These are phyloP conservation scores for Pythium rhizo-oryzae DNA, from an alignment of 352 stramenopile species.

Conservation along the genomic window DNA sequence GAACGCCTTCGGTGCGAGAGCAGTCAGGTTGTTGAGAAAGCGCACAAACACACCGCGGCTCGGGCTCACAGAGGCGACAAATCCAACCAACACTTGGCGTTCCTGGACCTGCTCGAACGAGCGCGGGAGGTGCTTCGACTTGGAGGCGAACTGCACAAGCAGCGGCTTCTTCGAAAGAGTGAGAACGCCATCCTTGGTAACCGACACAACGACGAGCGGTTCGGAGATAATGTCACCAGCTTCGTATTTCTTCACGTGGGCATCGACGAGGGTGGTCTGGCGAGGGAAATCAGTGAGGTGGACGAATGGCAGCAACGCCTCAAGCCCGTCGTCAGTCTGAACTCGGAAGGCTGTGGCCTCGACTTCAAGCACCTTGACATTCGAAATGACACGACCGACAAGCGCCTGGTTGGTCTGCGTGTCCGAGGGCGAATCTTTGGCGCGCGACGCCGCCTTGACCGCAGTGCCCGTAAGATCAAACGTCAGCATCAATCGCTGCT, in stretches of 20 bases:
- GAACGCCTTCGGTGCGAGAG: conserved; percentile 77
- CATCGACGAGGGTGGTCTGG: conserved; percentile 73
- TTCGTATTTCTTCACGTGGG: conserved; percentile 56
- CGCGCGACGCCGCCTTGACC: conserved; percentile 17
- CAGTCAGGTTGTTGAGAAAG: conserved; percentile 88
- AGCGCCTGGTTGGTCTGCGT: conserved; percentile 33
- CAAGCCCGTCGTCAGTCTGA: conserved; percentile 71
- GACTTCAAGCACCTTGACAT: conserved; percentile 71
- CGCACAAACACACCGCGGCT: conserved; percentile 86
- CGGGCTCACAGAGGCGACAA: conserved; percentile 77
- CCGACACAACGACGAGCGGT: conserved; percentile 68
- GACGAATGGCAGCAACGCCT: conserved; percentile 78
- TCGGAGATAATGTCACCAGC: conserved; percentile 57
- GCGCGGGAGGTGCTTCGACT: conserved; percentile 45
- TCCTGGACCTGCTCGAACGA: conserved; percentile 66
- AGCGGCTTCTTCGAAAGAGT: conserved; percentile 86
- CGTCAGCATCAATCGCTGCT: conserved; percentile 88
- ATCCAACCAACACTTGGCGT: conserved; percentile 66
- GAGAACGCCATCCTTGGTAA: conserved; percentile 69
- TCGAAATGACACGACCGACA: conserved; percentile 57
- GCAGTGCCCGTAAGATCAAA: conserved; percentile 64
- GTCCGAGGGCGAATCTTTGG: background rate
- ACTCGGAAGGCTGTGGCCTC: conserved; percentile 72
- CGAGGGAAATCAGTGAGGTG: conserved; percentile 88
- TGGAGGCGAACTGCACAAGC: conserved; percentile 52